Percentiles rank a stretch among this genome's conserved stretches.
phyloP scores from a whole-genome alignment of 2,329 filamentous ascomycete species.

The Alternaria postmessia region DNA sequence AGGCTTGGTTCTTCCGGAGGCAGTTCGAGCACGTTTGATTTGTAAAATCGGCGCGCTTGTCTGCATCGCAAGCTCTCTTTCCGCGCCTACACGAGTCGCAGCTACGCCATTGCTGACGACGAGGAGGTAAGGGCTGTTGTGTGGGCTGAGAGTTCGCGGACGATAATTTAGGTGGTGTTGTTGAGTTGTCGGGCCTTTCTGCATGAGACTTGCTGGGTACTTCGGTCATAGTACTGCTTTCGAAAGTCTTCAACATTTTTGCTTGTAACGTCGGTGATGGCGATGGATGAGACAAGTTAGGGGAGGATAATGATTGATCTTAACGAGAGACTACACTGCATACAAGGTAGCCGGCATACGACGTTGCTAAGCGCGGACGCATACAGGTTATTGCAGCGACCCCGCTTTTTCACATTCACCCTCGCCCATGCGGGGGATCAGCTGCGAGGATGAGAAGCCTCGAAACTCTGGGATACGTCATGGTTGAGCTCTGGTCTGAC shows the following conservation, averaged over 20 bases:
- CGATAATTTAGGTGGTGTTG: background rate
- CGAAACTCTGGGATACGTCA: slow-evolving; percentile 6
- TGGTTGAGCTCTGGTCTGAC: background rate
- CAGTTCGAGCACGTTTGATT: slow-evolving; percentile 51
- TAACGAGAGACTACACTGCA: background rate
- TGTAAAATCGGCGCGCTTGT: slow-evolving; percentile 35
- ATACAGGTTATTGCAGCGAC: slow-evolving; percentile 7
- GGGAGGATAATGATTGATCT: background rate
- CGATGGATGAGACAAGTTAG: background rate
- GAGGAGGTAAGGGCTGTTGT: background rate
- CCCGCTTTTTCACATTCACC: slow-evolving; percentile 17
- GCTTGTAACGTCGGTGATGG: background rate
- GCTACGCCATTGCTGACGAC: slow-evolving; percentile 39
- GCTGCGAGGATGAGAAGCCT: slow-evolving; percentile 10
- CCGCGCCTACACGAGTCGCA: slow-evolving; percentile 57
- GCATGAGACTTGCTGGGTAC: background rate
- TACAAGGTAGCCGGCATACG: slow-evolving; percentile 6
- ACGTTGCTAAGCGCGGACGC: slow-evolving; percentile 4
- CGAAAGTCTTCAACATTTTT: slow-evolving; percentile 11
- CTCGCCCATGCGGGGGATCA: slow-evolving; percentile 15
- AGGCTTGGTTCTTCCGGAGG: slow-evolving; percentile 53
- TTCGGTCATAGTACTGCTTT: slow-evolving; percentile 9
- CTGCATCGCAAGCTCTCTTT: slow-evolving; percentile 55
- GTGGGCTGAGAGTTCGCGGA: background rate
- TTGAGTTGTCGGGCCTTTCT: background rate